Evolutionary conservation across 306 rosid species (phyloP), one percentile per base, ranked within the genome.

Genomic region (Mucuna pruriens): DNA sequence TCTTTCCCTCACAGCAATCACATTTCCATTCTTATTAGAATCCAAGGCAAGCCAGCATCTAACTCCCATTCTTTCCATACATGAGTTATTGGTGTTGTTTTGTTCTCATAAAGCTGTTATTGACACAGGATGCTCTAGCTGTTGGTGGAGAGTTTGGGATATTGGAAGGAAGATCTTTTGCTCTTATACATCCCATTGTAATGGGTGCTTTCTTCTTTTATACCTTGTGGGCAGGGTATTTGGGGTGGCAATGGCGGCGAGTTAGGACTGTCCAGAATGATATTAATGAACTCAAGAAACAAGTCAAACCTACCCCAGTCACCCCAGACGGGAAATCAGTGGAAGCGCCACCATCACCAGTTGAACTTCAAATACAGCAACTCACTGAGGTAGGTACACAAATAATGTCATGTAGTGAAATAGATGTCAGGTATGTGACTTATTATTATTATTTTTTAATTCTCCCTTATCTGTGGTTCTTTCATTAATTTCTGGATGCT

Each of bases 201-300:
- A 86, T 92, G 91, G 95, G 86, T 46, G 1, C 70, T 29, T 71
- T 95, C 40, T 95, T 95, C 86, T 71, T 88, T 9, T 95, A 88
- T 78, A 92, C 98, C 0, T 71, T 95, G 58, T 95, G 96, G 96
- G 93, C 97, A 45, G 98, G 98, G 6, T 95, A 90, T 82, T 87
- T 95, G 84, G 98, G 98, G n/a, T 95, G 98, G 97, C 98, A 95
- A 87, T 95, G 98, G 98, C 86, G 97, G 23, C 86, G 97, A 58
- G 95, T 95, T 13, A 84, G 98, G 87, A 92, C 98, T 1, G 74
- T 79, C 15, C 98, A 95, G 88, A 87, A 85, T 76, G 98, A 95
- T 23, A 91, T 95, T 16, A 91, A 49, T 60, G 97, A 92, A 78
- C 95, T 95, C 74, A 95, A 95, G 91, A 95, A 90, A 88, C 97